A percentile compares a stretch with the other conserved stretches of the same genome.
Evolutionary conservation across 148 eudicot species (phyloP).

Genomic region (Spergularia bocconei): DNA sequence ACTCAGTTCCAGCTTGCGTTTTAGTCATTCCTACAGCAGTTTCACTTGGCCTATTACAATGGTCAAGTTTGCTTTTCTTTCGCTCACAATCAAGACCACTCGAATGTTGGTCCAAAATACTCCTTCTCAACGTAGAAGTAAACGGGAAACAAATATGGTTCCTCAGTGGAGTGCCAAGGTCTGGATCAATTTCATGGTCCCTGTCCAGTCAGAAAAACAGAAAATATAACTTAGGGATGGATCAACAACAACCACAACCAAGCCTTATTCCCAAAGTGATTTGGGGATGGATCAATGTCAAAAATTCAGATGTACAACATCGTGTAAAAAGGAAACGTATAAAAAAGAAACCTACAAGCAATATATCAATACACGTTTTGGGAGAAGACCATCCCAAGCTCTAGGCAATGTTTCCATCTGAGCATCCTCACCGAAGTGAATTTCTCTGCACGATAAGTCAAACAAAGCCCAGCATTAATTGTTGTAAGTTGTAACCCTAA

Average conservation of each 20-base stretch:
- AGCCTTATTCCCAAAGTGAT: not conserved
- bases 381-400: constrained; percentile 79
- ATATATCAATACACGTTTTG: constrained; percentile 64
- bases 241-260: not conserved
- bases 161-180: constrained; percentile 61
- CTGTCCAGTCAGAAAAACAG: constrained; percentile 37
- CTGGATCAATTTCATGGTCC: constrained; percentile 56
- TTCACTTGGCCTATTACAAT: constrained; percentile 1
- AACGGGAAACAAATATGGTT: constrained; percentile 61
- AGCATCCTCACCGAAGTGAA: constrained; percentile 35
- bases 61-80: constrained; percentile 21
- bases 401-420: constrained; percentile 39
- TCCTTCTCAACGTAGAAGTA: constrained; percentile 22
- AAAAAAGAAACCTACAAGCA: constrained; percentile 55
- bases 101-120: constrained; percentile 8
- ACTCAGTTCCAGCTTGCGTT: constrained; percentile 23
- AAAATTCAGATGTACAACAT: not conserved
- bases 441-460: constrained; percentile 36
- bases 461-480: constrained; percentile 6
- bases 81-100: constrained; percentile 9
- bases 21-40: constrained; percentile 16
- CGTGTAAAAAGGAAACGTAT: not conserved
- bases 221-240: not conserved
- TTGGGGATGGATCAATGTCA: not conserved
- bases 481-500: not conserved